Conservation (phyloP, 2,329 filamentous ascomycete species). For the Cladophialophora immunda region DNA sequence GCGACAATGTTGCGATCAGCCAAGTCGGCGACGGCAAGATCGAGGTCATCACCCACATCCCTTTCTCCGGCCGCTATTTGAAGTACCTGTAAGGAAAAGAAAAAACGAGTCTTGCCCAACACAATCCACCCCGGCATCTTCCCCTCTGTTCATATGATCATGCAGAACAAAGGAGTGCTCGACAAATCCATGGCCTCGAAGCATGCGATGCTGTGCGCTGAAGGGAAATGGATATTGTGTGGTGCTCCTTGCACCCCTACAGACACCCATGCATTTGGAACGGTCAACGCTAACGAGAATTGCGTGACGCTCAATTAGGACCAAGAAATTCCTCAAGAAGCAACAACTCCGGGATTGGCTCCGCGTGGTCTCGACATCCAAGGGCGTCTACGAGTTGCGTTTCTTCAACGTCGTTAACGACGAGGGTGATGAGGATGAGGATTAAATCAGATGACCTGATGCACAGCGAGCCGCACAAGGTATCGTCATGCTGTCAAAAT, state of each 20-base stretch:
- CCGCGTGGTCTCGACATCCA: slow-evolving; percentile 95
- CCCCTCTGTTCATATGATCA: not conserved
- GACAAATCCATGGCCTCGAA: not conserved
- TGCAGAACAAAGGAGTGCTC: not conserved
- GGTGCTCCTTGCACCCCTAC: not conserved
- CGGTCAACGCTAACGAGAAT: slow-evolving; percentile 10
- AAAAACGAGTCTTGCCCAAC: not conserved
- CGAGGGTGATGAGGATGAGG: slow-evolving; percentile 96
- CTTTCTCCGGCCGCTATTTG: slow-evolving; percentile 98
- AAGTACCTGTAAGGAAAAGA: slow-evolving; percentile 88
- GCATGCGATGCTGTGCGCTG: not conserved
- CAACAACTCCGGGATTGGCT: slow-evolving; percentile 99
- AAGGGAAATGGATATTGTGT: not conserved
- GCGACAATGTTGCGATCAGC: slow-evolving; percentile 88
- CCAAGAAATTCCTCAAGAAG: slow-evolving; percentile 99
- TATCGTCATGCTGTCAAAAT: not conserved
- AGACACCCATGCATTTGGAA: not conserved
- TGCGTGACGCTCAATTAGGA: slow-evolving; percentile 62
- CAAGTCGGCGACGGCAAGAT: slow-evolving; percentile 96
- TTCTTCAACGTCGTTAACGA: slow-evolving; percentile 99
- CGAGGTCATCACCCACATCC: slow-evolving; percentile 95
- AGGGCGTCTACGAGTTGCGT: slow-evolving; percentile 99
- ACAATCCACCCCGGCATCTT: not conserved
- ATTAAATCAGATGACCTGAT: slow-evolving; percentile 69
- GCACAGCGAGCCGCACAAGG: not conserved